A percentile compares a stretch with the other conserved stretches of the same genome.
Conservation (phyloP, 2,329 filamentous ascomycete species). For the Aureobasidium sp. region DNA sequence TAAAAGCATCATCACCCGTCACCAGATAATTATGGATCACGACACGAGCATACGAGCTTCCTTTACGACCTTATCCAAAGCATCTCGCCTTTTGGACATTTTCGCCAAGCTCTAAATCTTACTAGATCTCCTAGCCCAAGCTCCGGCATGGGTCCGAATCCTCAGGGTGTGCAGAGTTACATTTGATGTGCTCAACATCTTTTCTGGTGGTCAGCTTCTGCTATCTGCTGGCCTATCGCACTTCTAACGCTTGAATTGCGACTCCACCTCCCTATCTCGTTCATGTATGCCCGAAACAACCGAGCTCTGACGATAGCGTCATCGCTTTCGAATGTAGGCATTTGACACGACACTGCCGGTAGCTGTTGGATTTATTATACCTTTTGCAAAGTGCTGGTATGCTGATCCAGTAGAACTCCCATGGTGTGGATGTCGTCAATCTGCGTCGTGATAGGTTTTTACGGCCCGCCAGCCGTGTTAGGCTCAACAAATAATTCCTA, state of each 20-base stretch:
- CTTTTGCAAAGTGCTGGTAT: background rate
- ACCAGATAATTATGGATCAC: constrained; percentile 5
- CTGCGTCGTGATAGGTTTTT: background rate
- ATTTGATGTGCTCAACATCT: constrained; percentile 8
- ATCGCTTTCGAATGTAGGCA: background rate
- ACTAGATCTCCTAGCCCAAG: constrained; percentile 3
- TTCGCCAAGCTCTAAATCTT: constrained; percentile 7
- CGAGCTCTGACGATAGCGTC: background rate
- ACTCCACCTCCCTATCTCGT: constrained; percentile 5
- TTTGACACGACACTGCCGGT: background rate
- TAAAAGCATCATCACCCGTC: background rate
- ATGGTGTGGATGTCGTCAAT: background rate
- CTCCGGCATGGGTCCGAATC: constrained; percentile 8
- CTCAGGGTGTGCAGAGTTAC: background rate
- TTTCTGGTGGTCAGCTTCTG: background rate
- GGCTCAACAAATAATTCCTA: background rate
- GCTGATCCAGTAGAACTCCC: background rate
- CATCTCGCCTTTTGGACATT: background rate
- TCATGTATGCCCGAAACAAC: background rate
- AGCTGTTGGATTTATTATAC: background rate
- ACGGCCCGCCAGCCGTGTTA: constrained; percentile 1
- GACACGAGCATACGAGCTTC: constrained; percentile 11
- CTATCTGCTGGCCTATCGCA: constrained; percentile 2
- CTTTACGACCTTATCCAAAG: background rate
- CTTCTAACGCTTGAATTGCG: background rate